phyloP scores from a whole-genome alignment of 139 green algal species.

The Coelastrella sp. region DNA sequence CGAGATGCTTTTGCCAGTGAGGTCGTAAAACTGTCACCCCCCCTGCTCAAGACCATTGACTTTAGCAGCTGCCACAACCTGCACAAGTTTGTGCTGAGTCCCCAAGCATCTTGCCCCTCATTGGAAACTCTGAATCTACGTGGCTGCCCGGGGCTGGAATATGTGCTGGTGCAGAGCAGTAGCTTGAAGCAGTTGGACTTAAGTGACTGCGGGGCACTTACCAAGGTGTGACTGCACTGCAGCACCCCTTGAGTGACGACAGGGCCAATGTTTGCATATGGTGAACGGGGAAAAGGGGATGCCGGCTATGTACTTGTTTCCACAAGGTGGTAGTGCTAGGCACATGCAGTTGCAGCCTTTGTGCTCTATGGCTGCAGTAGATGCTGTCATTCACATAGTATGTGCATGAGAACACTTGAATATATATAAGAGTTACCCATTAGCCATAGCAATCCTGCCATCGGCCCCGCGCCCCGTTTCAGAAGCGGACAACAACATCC shows the following conservation, averaged over 20 bases:
- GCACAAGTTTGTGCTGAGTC: constrained; percentile 74
- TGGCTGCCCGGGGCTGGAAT: constrained; percentile 66
- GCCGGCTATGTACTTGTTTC: neutral
- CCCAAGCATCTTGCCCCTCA: constrained; percentile 69
- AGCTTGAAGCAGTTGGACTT: constrained; percentile 68
- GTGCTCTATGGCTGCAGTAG: no score
- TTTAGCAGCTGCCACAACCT: constrained; percentile 72
- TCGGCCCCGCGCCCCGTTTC: no score
- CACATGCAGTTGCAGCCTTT: no score
- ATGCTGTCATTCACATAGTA: no score
- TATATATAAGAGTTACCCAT: no score
- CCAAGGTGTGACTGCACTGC: neutral
- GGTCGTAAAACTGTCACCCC: constrained; percentile 82
- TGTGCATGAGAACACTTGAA: no score
- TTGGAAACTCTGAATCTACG: constrained; percentile 69
- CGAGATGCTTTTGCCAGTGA: constrained; percentile 80
- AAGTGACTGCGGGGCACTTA: constrained; percentile 60
- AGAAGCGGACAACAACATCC: no score
- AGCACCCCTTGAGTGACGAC: neutral
- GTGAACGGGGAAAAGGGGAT: neutral
- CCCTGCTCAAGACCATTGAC: constrained; percentile 66
- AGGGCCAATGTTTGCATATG: neutral
- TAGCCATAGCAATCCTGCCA: no score
- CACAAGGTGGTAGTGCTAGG: neutral
- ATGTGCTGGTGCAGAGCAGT: constrained; percentile 77